A percentile compares a stretch with the other conserved stretches of the same genome.
phyloP scores from a whole-genome alignment of 1,284 basidiomycete species.

The Puccinia hordei region DNA sequence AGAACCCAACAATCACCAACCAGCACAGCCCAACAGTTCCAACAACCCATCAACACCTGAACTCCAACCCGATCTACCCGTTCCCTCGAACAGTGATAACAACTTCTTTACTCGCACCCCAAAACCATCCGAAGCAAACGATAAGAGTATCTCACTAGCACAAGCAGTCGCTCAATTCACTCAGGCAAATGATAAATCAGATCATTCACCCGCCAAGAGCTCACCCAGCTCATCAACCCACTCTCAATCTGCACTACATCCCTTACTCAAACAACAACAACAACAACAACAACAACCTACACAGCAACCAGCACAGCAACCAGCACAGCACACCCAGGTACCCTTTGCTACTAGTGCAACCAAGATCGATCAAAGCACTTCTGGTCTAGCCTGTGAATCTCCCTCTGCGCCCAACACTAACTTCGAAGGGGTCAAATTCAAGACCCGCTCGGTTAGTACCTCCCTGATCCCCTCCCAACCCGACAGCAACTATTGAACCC shows the following conservation, averaged over 20 bases:
- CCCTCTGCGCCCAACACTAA: not conserved
- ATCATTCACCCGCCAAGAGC: not conserved
- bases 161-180: slow-evolving; percentile 30
- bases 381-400: slow-evolving; percentile 6
- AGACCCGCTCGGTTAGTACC: slow-evolving; percentile 46
- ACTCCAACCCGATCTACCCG: slow-evolving; percentile 22
- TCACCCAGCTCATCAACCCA: slow-evolving; percentile 29
- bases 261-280: slow-evolving; percentile 34
- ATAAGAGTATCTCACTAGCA: slow-evolving; percentile 3
- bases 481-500: too few species aligned
- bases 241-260: slow-evolving; percentile 42
- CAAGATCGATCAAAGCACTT: slow-evolving; percentile 2
- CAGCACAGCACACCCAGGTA: not conserved
- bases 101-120: slow-evolving; percentile 32
- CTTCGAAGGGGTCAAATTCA: slow-evolving; percentile 32
- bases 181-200: not conserved
- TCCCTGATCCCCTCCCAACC: not conserved
- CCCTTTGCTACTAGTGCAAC: slow-evolving; percentile 10
- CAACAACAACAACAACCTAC: slow-evolving; percentile 21
- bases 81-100: slow-evolving; percentile 32
- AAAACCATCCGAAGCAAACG: not conserved
- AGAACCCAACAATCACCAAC: not conserved
- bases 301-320: slow-evolving; percentile 4
- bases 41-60: not conserved
- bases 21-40: not conserved